Base-by-base conservation (phyloP, 768 basidiomycete species). In the Lentinula sp. region DNA sequence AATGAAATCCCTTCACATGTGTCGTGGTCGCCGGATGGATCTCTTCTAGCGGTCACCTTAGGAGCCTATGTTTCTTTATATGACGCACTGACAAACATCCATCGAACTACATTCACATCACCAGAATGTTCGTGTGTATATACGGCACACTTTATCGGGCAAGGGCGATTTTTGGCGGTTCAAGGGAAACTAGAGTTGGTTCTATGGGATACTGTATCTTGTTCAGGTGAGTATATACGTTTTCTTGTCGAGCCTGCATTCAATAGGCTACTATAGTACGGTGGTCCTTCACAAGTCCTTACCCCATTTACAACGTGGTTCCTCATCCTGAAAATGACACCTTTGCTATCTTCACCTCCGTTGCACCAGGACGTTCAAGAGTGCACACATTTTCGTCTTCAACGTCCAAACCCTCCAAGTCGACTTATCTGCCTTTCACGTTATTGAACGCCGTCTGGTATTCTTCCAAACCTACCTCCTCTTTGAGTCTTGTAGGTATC, bases 11-110 rank as follows among this genome's bases (percentile, higher is more conserved):
- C 94, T 35, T 78, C 77, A 57, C 79, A 85, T 64, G 76, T 82
- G 0, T 80, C 85, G 1, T 97, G 94, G 86, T 92, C 95, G 5
- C 80, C 79, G 4, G 97, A 99, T 70, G 88, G 85, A 8, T 95
- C 95, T 5, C 78, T 99, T 35, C 75, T 98, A 50, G 89, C 88
- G 11, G 80, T 95, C 21, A 78, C 87, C 11, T 80, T 89, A 57
- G 85, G 85, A 0, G 69, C 80, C 15, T 83, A 83, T 62, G 78
- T 95, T 57, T 83, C 85, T 5, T 71, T 98, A 5, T 97, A 90
- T 72, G 87, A 93, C 66, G 80, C 91, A 0, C 66, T 75, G 21
- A 84, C 84, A 23, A 88, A 84, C 62, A 71, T 77, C 23, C 73
- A 91, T 15, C 75, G 81, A 18, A 84, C 84, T 48, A 84, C 83